Evolutionary conservation across 805 yeast species (phyloP).

Genomic region (Teunomyces atbi): DNA sequence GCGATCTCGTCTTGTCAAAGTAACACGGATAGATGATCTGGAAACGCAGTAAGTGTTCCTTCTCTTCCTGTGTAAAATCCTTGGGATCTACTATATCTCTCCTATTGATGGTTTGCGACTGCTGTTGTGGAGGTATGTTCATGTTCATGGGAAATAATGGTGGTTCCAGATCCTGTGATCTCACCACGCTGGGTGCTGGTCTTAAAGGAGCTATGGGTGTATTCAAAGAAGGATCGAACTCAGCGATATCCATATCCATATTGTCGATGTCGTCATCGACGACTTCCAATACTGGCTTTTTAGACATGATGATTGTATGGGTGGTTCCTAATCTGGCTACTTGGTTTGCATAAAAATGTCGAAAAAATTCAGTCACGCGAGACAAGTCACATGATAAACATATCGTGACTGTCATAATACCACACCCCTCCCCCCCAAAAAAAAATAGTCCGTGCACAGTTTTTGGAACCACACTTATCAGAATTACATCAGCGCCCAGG

Average conservation of each 20-base stretch:
- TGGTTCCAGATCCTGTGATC: constrained; percentile 54
- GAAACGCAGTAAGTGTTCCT: constrained; percentile 63
- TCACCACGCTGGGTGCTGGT: constrained; percentile 55
- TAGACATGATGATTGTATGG: constrained; percentile 18
- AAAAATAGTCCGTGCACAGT: not conserved
- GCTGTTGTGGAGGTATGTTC: constrained; percentile 16
- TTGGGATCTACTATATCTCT: constrained; percentile 29
- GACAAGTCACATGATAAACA: not conserved
- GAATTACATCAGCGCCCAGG: no score
- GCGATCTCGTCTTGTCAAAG: constrained; percentile 76
- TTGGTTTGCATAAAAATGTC: not conserved
- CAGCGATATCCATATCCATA: constrained; percentile 90
- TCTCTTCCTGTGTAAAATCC: constrained; percentile 51
- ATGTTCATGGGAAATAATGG: constrained; percentile 26
- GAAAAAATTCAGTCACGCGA: constrained; percentile 1
- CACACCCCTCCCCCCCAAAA: no score
- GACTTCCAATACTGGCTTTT: constrained; percentile 71
- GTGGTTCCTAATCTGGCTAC: not conserved
- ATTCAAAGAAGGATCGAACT: constrained; percentile 66
- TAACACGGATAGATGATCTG: constrained; percentile 88
- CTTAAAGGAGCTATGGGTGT: constrained; percentile 70
- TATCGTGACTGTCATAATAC: not conserved
- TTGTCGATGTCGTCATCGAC: constrained; percentile 86
- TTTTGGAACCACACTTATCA: constrained; percentile 3
- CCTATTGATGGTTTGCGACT: constrained; percentile 2